These are phyloP conservation scores for Schizophyllum amplum DNA, from an alignment of 1,284 basidiomycete genomes.

Conservation along the genomic window DNA sequence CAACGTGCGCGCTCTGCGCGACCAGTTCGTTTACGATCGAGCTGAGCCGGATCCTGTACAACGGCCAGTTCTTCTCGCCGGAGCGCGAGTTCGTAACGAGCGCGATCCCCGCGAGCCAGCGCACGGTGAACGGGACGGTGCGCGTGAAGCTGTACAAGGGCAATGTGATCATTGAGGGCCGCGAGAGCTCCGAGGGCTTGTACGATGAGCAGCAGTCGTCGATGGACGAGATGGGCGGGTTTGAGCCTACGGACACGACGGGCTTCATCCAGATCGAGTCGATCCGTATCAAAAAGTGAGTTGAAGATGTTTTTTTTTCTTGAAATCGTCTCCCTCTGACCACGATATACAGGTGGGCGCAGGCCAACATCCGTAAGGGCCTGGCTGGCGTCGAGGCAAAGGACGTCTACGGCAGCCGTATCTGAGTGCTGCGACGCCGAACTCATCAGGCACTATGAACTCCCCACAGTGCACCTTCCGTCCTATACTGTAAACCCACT, in stretches of 20 bases:
- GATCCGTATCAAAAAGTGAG: slow-evolving; percentile 92
- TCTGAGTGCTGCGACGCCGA: no score
- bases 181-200: slow-evolving; percentile 85
- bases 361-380: slow-evolving; percentile 77
- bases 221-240: slow-evolving; percentile 98
- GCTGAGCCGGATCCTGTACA: slow-evolving; percentile 91
- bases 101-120: slow-evolving; percentile 86
- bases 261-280: slow-evolving; percentile 95
- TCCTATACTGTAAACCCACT: neutral
- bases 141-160: slow-evolving; percentile 93
- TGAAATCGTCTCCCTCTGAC: slow-evolving; percentile 1
- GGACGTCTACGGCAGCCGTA: slow-evolving; percentile 67
- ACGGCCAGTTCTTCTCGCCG: slow-evolving; percentile 95
- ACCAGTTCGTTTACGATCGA: slow-evolving; percentile 93
- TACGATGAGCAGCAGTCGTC: slow-evolving; percentile 98
- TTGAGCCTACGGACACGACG: slow-evolving; percentile 88
- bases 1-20: slow-evolving; percentile 91
- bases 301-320: no score
- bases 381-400: slow-evolving; percentile 69
- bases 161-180: slow-evolving; percentile 90
- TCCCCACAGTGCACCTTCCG: neutral
- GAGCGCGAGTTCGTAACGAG: slow-evolving; percentile 93
- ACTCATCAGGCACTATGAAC: no score
- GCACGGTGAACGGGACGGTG: slow-evolving; percentile 93
- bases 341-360: slow-evolving; percentile 56